Base-by-base conservation (phyloP, 2,329 filamentous ascomycete genomes). In the Rhynchosporium graminicola region DNA sequence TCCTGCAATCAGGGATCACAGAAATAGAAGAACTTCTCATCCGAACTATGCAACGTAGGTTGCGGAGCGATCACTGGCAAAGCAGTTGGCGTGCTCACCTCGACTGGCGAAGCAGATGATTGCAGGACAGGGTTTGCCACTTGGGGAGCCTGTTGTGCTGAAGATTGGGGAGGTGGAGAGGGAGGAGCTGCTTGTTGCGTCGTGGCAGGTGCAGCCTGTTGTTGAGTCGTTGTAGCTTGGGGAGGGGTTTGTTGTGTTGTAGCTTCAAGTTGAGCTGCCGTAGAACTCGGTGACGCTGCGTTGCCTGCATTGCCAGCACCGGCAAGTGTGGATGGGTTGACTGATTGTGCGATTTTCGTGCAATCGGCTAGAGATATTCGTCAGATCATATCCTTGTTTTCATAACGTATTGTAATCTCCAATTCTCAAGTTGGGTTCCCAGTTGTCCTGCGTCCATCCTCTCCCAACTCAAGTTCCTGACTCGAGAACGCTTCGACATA, bases 11-110 rank as follows among this genome's bases (percentile, higher is more conserved):
- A 60, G 5, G 54, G 33, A 64, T 69, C 67, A 60, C 67, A 69
- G 38, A 69, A 62, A 52, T 60, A 69, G 33, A 63, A 62, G 59
- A 68, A 69, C 12, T 68, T 48, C 12, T 62, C 67, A 62, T 69
- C 62, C 12, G 43, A 47, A 51, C 65, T 66, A 29, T 62, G 57
- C 54, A 64, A 20, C 26, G 60, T 63, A 9, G 56, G 43, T 26
- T 45, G 50, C 50, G 50, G 48, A 13, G 54, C 58, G 5, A 47
- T 36, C 0, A 55, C 55, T 8, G 60, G 56, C n/a, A 29, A 31
- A 40, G 42, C 46, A 31, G 55, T 43, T n/a, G 46, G 45, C 20
- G 33, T 46, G 20, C n/a, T 46, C n/a, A 26, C 33, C 38, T 38
- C 46, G 7, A 43, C 36, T 31, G 42, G 57, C 2, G 46, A 29